These are phyloP conservation scores for Penicillium sp. DNA, from an alignment of 2,329 filamentous ascomycete genomes.

Conservation along the genomic window DNA sequence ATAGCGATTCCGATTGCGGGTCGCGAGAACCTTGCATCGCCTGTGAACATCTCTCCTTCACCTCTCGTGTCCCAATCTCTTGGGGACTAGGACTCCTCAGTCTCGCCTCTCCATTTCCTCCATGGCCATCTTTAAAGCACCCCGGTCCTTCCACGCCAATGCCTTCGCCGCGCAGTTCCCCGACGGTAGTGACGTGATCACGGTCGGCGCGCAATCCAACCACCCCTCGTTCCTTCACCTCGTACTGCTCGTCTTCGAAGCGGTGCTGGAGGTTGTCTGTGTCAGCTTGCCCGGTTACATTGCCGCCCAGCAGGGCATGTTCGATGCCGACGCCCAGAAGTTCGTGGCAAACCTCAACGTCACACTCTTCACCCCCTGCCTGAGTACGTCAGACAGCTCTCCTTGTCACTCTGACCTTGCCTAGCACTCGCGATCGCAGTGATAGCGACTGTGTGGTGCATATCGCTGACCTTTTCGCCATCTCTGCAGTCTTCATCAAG, in stretches of 20 bases:
- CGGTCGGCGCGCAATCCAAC: slow-evolving; percentile 30
- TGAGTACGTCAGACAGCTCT: slow-evolving; percentile 61
- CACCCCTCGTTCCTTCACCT: slow-evolving; percentile 59
- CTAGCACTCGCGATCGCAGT: neutral
- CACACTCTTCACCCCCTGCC: slow-evolving; percentile 91
- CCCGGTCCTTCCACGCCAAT: slow-evolving; percentile 50
- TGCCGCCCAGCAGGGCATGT: slow-evolving; percentile 83
- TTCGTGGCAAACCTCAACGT: slow-evolving; percentile 96
- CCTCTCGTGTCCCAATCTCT: too few relatives aligned
- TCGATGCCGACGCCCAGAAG: slow-evolving; percentile 93
- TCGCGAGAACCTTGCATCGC: too few relatives aligned
- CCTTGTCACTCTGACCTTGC: neutral
- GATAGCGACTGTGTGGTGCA: too few relatives aligned
- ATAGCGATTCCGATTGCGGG: too few relatives aligned
- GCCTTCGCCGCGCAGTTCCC: slow-evolving; percentile 27
- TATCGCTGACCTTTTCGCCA: too few relatives aligned
- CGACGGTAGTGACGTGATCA: slow-evolving; percentile 19
- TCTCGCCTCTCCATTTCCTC: slow-evolving; percentile 21
- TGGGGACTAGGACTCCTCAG: too few relatives aligned
- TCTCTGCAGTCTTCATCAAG: slow-evolving; percentile 84
- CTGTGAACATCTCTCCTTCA: too few relatives aligned
- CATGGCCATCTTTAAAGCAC: slow-evolving; percentile 48
- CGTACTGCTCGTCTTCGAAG: slow-evolving; percentile 83
- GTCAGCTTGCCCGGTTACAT: slow-evolving; percentile 94
- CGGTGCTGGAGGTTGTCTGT: slow-evolving; percentile 90